Percentiles rank a stretch among this genome's conserved stretches.
Conservation (phyloP, 2,329 filamentous ascomycete genomes). For the Diaporthe capsici region DNA sequence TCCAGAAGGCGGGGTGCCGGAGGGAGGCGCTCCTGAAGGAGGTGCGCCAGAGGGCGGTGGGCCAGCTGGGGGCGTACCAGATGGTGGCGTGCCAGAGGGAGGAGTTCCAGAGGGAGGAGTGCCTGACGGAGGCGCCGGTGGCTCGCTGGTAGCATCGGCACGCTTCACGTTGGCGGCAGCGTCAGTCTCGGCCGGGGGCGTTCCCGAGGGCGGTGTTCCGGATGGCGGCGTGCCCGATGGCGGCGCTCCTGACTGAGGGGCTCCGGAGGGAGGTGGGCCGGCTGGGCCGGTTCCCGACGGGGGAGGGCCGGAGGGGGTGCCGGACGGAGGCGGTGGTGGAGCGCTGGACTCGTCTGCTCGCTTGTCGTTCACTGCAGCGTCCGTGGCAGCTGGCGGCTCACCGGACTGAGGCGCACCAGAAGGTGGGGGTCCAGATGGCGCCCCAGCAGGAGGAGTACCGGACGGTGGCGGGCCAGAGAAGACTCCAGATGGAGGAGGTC, state of each 20-base stretch:
- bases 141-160: not conserved
- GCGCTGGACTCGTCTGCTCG: constrained; percentile 14
- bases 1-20: not conserved
- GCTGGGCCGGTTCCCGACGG: not conserved
- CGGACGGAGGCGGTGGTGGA: constrained; percentile 3
- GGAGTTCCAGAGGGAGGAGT: not conserved
- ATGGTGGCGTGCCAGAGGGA: not conserved
- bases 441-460: not conserved
- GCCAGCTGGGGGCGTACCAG: not conserved
- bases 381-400: not conserved
- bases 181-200: constrained; percentile 6
- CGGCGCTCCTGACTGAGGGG: not conserved
- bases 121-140: not conserved
- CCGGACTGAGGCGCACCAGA: not conserved
- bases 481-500: not conserved
- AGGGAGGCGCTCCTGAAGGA: constrained; percentile 1
- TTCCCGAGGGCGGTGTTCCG: constrained; percentile 17
- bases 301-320: not conserved
- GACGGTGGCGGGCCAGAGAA: constrained; percentile 1
- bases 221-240: not conserved
- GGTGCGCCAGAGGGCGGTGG: not conserved
- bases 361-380: constrained; percentile 3
- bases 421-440: not conserved
- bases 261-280: constrained; percentile 1
- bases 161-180: constrained; percentile 4